A percentile compares a stretch with the other conserved stretches of the same genome.
Conservation (phyloP, 73 alveolate species). For the Durusdinium trenchii region DNA sequence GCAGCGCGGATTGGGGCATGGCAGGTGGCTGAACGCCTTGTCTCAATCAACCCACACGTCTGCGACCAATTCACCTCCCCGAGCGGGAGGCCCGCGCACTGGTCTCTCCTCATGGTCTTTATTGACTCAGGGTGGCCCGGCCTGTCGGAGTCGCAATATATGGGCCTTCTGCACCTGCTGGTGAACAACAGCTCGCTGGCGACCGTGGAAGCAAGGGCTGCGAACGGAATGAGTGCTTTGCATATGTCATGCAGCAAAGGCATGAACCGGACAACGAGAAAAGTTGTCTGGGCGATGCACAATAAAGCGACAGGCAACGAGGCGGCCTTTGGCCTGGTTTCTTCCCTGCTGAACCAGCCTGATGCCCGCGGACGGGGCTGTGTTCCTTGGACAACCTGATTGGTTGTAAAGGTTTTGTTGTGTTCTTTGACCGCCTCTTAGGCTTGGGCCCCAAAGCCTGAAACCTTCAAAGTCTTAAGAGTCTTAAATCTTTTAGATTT, state of each 20-base stretch:
- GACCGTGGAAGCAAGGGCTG: not conserved
- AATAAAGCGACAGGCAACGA: not conserved
- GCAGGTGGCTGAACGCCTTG: not conserved
- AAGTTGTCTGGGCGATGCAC: not conserved
- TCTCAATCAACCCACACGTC: not conserved
- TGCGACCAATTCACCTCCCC: not conserved
- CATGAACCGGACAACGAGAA: not conserved
- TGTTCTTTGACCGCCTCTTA: not conserved
- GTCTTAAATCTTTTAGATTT: too few species aligned
- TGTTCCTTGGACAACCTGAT: not conserved
- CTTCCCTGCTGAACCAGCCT: not conserved
- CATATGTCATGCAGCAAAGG: slow-evolving; percentile 34
- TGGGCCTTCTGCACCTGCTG: not conserved
- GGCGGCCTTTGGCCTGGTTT: slow-evolving; percentile 33
- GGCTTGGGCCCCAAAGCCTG: too few species aligned
- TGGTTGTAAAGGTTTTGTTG: not conserved
- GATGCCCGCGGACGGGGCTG: slow-evolving; percentile 16
- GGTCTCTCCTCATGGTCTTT: not conserved
- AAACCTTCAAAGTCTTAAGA: too few species aligned
- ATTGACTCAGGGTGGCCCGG: not conserved
- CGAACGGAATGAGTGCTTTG: not conserved
- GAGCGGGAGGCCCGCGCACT: not conserved
- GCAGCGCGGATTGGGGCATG: not conserved
- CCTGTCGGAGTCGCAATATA: not conserved
- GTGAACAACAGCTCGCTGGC: not conserved